Base-by-base conservation (phyloP, 1,139 yeast species). In the Geotrichum fermentans region DNA sequence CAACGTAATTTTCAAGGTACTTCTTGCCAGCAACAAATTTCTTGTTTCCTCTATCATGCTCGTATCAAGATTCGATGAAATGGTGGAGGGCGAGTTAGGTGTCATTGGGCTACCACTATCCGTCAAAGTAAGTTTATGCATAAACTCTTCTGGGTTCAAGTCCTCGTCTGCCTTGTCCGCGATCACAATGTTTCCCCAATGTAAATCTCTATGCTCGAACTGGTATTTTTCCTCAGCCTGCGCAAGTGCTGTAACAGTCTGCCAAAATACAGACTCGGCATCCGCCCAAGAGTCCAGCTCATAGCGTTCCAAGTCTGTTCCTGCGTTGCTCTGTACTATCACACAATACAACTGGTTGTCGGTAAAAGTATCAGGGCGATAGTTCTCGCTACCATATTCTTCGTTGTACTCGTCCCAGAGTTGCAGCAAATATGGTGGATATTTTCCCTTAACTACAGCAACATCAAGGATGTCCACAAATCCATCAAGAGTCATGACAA, bases 181-280 rank as follows among this genome's bases (percentile, higher is more conserved):
- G 40, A 69, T 65, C 50, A 64, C 67, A 47, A 82, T 67, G 58
- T 82, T 82, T 14, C 81, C 81, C 73, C 82, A 72, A 55, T 79
- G 83, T 54, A 82, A 65, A 61, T 82, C 84, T 28, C 89, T 71
- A 59, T 82, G 89, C 63, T 82, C 88, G 64, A 82, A 82, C 54
- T 73, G 70, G 52, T 68, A 67, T 40, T 65, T 60, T 14, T 66
- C 62, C 61, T 82, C 88, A 0, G 78, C 82, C 6, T 63, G 64
- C 21, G 76, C 71, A 28, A 82, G 63, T 5, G 71, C 65, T 14
- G 67, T 62, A 1, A 71, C 78, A 28, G 79, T 67, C 54, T 72
- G 72, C 77, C 79, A 74, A 56, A 82, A 78, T 1, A 82, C 72
- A 13, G 65, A 66, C 43, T 67, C 64, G 1, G 81, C 79, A 56